Evolutionary conservation across 192 early-diverging fungal genomes (phyloP).

Genomic region (Obelidium mucronatum): DNA sequence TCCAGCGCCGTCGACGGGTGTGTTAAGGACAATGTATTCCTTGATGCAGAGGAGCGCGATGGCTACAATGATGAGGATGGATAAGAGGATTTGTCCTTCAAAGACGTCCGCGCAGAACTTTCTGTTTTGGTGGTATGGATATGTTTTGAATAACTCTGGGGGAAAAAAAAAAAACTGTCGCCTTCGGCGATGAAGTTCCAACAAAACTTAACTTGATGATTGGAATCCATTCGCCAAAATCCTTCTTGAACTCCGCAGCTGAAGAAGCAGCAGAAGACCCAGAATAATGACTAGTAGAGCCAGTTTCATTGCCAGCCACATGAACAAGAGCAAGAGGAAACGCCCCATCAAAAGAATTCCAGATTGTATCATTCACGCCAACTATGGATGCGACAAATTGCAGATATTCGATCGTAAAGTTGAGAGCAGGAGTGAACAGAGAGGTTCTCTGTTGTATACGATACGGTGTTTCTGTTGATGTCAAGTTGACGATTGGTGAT

Average conservation of each 20-base stretch:
- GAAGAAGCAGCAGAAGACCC: too few relatives aligned
- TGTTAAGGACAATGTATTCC: conserved; percentile 86
- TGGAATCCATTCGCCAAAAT: too few relatives aligned
- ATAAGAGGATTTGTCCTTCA: conserved; percentile 85
- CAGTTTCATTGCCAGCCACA: too few relatives aligned
- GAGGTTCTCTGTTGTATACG: background rate
- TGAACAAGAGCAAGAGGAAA: conserved; percentile 9
- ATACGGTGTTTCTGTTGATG: background rate
- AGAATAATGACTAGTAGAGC: too few relatives aligned
- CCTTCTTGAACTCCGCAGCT: too few relatives aligned
- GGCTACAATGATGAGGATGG: conserved; percentile 77
- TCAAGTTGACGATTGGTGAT: background rate
- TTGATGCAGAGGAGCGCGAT: conserved; percentile 83
- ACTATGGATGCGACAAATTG: background rate
- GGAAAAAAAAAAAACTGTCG: too few relatives aligned
- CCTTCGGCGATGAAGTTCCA: too few relatives aligned
- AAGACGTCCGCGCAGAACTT: conserved; percentile 61
- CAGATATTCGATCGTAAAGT: conserved; percentile 19
- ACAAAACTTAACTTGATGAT: too few relatives aligned
- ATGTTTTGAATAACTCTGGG: too few relatives aligned
- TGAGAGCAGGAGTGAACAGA: conserved; percentile 6
- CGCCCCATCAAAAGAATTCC: background rate
- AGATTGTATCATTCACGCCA: background rate
- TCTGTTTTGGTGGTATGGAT: too few relatives aligned
- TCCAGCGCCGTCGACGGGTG: conserved; percentile 50